phyloP scores from a whole-genome alignment of 495 filamentous ascomycete genomes.

The Astrothelium macrocarpum region DNA sequence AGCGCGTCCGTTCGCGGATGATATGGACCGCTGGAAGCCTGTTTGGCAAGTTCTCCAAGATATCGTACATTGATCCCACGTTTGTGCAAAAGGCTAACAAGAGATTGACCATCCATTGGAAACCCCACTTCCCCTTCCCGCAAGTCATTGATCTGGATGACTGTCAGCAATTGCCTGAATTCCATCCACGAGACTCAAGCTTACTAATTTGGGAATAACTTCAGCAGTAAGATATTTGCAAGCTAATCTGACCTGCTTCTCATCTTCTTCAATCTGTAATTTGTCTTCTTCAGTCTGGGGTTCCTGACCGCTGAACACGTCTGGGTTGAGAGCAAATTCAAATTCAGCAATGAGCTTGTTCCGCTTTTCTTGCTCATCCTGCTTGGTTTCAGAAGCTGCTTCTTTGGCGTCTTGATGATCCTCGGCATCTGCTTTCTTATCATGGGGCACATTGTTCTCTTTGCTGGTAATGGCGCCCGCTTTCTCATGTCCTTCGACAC shows the following conservation, averaged over 20 bases:
- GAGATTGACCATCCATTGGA: constrained; percentile 92
- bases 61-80: constrained; percentile 97
- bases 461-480: too few species aligned
- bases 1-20: constrained; percentile 60
- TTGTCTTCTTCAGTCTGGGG: constrained; percentile 89
- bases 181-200: not conserved
- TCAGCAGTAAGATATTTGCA: constrained; percentile 66
- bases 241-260: constrained; percentile 75
- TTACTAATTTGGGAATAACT: constrained; percentile 58
- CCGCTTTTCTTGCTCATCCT: constrained; percentile 47
- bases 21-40: constrained; percentile 36
- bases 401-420: constrained; percentile 14
- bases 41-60: constrained; percentile 68
- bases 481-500: constrained; percentile 1
- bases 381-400: constrained; percentile 22
- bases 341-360: constrained; percentile 67
- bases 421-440: constrained; percentile 13
- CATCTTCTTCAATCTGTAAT: constrained; percentile 72
- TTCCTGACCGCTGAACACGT: constrained; percentile 85
- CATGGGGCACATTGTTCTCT: constrained; percentile 11
- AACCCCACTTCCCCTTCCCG: constrained; percentile 89
- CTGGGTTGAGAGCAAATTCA: constrained; percentile 82
- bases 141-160: constrained; percentile 60
- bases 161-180: not conserved
- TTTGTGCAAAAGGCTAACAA: constrained; percentile 85